Percentiles rank a stretch among this genome's conserved stretches.
phyloP scores from a whole-genome alignment of 768 basidiomycete species.

The Suillus bovinus region DNA sequence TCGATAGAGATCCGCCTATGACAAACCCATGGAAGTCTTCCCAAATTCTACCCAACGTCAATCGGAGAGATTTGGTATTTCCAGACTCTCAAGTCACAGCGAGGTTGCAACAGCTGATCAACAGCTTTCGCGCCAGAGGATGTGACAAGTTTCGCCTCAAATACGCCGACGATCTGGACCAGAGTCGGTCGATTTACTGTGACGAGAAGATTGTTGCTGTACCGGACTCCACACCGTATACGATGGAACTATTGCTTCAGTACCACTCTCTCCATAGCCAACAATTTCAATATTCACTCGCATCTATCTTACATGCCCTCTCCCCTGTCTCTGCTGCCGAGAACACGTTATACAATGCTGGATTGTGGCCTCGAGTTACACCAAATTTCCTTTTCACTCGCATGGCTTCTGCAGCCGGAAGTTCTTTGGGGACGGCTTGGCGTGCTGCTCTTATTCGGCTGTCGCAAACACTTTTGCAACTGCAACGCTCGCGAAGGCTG shows the following conservation, averaged over 20 bases:
- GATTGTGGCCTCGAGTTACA: conserved; percentile 42
- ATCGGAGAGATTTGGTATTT: neutral
- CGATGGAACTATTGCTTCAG: conserved; percentile 1
- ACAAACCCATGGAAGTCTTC: neutral
- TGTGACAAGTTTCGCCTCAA: conserved; percentile 12
- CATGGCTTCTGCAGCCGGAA: conserved; percentile 28
- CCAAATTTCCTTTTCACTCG: conserved; percentile 29
- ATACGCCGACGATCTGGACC: conserved; percentile 15
- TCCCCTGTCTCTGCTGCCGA: conserved; percentile 21
- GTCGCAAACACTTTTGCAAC: conserved; percentile 30
- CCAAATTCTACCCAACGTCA: neutral
- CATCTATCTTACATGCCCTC: conserved; percentile 9
- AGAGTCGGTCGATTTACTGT: conserved; percentile 16
- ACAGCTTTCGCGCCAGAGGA: neutral
- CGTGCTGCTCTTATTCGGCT: conserved; percentile 27
- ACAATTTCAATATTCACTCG: conserved; percentile 2
- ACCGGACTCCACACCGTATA: neutral
- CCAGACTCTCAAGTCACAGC: neutral
- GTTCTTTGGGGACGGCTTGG: conserved; percentile 29
- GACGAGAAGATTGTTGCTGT: neutral
- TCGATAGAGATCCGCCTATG: conserved; percentile 10
- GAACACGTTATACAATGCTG: conserved; percentile 17
- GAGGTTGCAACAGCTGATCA: conserved; percentile 13
- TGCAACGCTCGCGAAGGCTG: conserved; percentile 41
- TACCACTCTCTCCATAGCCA: conserved; percentile 16